These are phyloP conservation scores for Penicillium argentinense DNA, from an alignment of 495 filamentous ascomycete genomes.

Conservation along the genomic window DNA sequence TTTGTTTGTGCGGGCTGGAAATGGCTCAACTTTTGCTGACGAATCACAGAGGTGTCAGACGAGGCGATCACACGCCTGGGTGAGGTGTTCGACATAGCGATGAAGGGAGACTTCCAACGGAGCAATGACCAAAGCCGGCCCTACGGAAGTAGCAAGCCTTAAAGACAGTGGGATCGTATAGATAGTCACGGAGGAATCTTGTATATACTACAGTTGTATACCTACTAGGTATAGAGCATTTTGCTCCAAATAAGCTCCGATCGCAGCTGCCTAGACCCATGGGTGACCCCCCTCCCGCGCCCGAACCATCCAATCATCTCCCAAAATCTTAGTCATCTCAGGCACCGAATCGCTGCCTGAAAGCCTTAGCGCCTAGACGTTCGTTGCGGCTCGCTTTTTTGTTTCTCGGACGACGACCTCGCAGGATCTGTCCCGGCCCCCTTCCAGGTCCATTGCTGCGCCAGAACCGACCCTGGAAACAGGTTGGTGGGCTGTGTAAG, in stretches of 20 bases:
- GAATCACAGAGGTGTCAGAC: slow-evolving; percentile 44
- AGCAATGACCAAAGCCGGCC: slow-evolving; percentile 39
- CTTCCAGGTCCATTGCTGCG: not conserved
- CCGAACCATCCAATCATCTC: not conserved
- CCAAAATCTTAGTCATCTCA: not conserved
- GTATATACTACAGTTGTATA: not conserved
- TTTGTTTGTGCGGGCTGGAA: not conserved
- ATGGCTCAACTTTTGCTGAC: slow-evolving; percentile 22
- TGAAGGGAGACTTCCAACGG: slow-evolving; percentile 37
- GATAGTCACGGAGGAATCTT: not conserved
- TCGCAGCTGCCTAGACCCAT: not conserved
- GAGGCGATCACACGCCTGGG: slow-evolving; percentile 40
- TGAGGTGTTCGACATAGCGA: slow-evolving; percentile 40
- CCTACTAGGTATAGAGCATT: not conserved
- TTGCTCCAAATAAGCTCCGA: not conserved
- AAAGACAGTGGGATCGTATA: not conserved
- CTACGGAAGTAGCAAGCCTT: slow-evolving; percentile 34
- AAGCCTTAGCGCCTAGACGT: not conserved
- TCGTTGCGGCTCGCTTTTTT: slow-evolving; percentile 22
- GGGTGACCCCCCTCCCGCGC: not conserved
- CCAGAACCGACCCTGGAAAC: not conserved
- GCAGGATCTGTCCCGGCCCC: slow-evolving; percentile 13
- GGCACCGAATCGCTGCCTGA: not conserved
- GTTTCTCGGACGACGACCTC: slow-evolving; percentile 43
- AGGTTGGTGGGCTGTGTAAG: not conserved